Evolutionary conservation across 352 stramenopile genomes (phyloP).

Genomic region (Phytophthora palmivora): DNA sequence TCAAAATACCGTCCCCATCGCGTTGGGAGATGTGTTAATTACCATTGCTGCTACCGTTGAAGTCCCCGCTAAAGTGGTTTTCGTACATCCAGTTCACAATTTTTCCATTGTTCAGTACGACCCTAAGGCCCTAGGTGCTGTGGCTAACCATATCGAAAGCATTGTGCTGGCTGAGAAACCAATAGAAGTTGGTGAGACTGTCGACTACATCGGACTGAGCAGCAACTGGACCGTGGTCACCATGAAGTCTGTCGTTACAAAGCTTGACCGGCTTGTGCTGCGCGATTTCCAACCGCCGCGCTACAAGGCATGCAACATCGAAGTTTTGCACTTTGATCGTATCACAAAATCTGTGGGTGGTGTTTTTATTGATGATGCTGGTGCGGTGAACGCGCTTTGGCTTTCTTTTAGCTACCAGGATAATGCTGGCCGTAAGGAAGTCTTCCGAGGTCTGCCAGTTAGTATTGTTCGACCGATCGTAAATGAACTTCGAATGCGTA

Average conservation of each 20-base stretch:
- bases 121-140: conserved; percentile 65
- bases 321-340: conserved; percentile 90
- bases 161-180: conserved; percentile 66
- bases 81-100: conserved; percentile 94
- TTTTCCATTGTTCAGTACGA: conserved; percentile 93
- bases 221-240: conserved; percentile 90
- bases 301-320: conserved; percentile 87
- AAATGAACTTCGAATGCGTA: conserved; percentile 46
- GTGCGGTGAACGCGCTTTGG: conserved; percentile 82
- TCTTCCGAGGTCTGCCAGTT: conserved; percentile 81
- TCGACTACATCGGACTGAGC: conserved; percentile 86
- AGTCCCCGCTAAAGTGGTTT: conserved; percentile 86
- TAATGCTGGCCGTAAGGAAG: conserved; percentile 75
- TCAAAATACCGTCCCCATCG: conserved; percentile 92
- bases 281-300: conserved; percentile 87
- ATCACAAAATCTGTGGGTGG: conserved; percentile 89
- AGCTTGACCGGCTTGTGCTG: conserved; percentile 82
- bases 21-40: conserved; percentile 86
- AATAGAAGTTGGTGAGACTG: conserved; percentile 76
- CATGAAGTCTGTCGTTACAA: conserved; percentile 88
- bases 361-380: conserved; percentile 82
- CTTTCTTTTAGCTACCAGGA: conserved; percentile 91
- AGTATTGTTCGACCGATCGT: conserved; percentile 78
- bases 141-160: conserved; percentile 67
- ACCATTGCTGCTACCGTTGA: conserved; percentile 91